Evolutionary conservation across 2,329 filamentous ascomycete species (phyloP).

Genomic region (Atkinsonella texensis): DNA sequence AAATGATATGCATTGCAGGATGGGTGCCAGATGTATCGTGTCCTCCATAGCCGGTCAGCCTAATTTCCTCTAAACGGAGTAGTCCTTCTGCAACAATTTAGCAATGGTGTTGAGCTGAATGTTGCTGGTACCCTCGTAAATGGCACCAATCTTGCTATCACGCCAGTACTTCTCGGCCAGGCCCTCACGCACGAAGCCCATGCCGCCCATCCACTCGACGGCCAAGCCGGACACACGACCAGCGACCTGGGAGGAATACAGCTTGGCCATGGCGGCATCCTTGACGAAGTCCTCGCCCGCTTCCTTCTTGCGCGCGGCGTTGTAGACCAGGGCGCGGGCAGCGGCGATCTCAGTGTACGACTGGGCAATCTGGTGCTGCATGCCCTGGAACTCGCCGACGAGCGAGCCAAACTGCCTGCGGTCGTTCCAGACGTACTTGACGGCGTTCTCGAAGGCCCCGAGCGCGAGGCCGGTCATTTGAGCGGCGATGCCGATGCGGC

Average conservation of each 20-base stretch:
- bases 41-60: neutral
- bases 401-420: constrained; percentile 91
- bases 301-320: constrained; percentile 96
- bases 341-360: constrained; percentile 89
- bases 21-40: neutral
- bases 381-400: constrained; percentile 94
- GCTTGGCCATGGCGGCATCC: constrained; percentile 97
- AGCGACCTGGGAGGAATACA: constrained; percentile 88
- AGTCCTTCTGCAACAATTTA: constrained; percentile 50
- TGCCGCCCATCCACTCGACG: constrained; percentile 98
- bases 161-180: constrained; percentile 96
- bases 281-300: constrained; percentile 88
- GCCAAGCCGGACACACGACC: constrained; percentile 74
- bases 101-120: constrained; percentile 58
- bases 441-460: constrained; percentile 91
- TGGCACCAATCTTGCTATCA: constrained; percentile 96
- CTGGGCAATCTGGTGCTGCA: constrained; percentile 98
- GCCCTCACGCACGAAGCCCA: constrained; percentile 95
- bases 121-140: constrained; percentile 86
- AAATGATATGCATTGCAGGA: neutral
- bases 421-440: constrained; percentile 92
- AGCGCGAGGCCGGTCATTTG: constrained; percentile 97
- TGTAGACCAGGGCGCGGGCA: constrained; percentile 86
- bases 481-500: constrained; percentile 91
- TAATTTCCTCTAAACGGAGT: constrained; percentile 27